Evolutionary conservation across 192 early-diverging fungal genomes (phyloP).

Genomic region (Dimargaris verticillata): DNA sequence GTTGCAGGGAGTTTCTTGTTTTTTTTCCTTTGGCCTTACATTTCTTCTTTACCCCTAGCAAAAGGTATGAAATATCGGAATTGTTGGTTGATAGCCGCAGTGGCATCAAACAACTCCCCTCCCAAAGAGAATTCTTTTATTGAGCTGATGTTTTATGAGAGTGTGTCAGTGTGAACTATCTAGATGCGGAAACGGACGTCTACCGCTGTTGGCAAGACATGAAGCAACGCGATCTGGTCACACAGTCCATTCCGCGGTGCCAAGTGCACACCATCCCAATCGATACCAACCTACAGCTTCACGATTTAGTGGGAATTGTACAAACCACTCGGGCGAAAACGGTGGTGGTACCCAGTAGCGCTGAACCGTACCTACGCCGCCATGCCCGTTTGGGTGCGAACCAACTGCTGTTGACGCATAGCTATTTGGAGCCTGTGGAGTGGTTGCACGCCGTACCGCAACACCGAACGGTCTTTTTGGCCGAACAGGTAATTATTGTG

Average conservation of each 20-base stretch:
- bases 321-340: neutral
- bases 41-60: no score
- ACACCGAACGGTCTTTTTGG: neutral
- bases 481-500: neutral
- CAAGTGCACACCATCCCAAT: neutral
- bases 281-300: neutral
- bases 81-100: no score
- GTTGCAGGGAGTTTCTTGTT: no score
- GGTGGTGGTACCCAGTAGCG: neutral
- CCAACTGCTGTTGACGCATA: neutral
- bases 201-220: slow-evolving; percentile 1
- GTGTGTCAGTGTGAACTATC: no score
- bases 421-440: neutral
- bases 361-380: neutral
- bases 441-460: neutral
- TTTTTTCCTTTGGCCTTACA: no score
- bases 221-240: neutral
- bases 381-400: neutral
- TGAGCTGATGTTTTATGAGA: no score
- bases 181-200: neutral
- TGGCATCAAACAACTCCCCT: no score
- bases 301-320: neutral
- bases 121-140: no score
- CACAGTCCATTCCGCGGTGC: neutral
- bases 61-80: no score